A percentile compares a stretch with the other conserved stretches of the same genome.
These are phyloP conservation scores for Venustampulla echinocandica DNA, from an alignment of 495 filamentous ascomycete genomes.

Conservation along the genomic window DNA sequence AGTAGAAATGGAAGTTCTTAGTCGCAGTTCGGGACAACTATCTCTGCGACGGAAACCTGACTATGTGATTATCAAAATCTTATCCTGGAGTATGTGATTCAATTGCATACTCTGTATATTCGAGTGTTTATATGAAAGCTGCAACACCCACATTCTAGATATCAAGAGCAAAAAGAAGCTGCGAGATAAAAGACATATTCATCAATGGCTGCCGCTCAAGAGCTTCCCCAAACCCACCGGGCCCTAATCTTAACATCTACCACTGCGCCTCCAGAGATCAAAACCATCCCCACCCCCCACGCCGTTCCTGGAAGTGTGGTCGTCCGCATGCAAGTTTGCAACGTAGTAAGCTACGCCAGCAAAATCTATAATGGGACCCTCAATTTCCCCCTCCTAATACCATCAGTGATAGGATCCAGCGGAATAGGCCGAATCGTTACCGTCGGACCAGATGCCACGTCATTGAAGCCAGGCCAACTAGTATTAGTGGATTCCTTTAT, in stretches of 20 bases:
- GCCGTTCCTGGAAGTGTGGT: neutral
- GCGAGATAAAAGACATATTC: neutral
- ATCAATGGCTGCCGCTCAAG: neutral
- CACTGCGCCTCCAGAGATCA: neutral
- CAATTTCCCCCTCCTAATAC: neutral
- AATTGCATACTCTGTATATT: too few species aligned
- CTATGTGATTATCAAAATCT: too few species aligned
- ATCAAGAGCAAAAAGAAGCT: neutral
- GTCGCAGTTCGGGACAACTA: too few species aligned
- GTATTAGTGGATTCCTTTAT: conserved; percentile 10
- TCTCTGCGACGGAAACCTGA: too few species aligned
- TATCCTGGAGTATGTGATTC: too few species aligned
- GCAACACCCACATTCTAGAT: neutral
- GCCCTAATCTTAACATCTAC: neutral
- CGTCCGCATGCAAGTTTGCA: neutral
- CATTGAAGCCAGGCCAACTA: conserved; percentile 4
- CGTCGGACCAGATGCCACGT: conserved; percentile 6
- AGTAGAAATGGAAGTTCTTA: too few species aligned
- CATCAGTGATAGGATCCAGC: conserved; percentile 4
- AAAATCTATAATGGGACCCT: neutral
- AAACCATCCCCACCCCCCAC: neutral
- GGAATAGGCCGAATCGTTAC: neutral
- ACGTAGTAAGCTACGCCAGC: neutral
- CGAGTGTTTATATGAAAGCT: too few species aligned
- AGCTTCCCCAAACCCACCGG: conserved; percentile 1